phyloP scores from a whole-genome alignment of 208 protist genomes.

The Crithidia mellificae region DNA sequence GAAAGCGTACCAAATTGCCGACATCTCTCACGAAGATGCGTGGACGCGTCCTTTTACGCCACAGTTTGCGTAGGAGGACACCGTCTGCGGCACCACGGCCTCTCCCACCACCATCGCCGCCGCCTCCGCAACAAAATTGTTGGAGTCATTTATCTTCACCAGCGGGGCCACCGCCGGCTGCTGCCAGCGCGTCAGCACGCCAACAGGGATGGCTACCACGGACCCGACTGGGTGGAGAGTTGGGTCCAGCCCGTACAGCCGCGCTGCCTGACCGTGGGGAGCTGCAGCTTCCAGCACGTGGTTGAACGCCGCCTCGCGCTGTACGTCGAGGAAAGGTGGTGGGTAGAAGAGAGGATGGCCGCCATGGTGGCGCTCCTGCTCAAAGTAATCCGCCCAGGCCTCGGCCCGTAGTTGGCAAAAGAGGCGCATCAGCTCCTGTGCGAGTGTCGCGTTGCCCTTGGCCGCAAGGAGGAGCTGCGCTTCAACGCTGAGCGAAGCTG shows the following conservation, averaged over 20 bases:
- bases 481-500: neutral
- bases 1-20: no score
- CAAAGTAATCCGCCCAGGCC: slow-evolving; percentile 69
- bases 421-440: slow-evolving; percentile 22
- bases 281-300: slow-evolving; percentile 43
- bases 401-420: slow-evolving; percentile 64
- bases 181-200: slow-evolving; percentile 31
- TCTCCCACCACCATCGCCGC: slow-evolving; percentile 19
- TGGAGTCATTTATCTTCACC: slow-evolving; percentile 43
- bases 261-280: slow-evolving; percentile 56
- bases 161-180: slow-evolving; percentile 25
- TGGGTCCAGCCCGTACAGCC: slow-evolving; percentile 54
- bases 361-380: slow-evolving; percentile 41
- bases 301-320: slow-evolving; percentile 30
- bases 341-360: slow-evolving; percentile 48
- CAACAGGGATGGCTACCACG: slow-evolving; percentile 39
- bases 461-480: neutral
- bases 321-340: slow-evolving; percentile 33
- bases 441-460: slow-evolving; percentile 1
- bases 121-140: slow-evolving; percentile 52
- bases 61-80: slow-evolving; percentile 12
- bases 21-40: neutral
- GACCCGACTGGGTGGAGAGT: slow-evolving; percentile 47
- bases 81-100: slow-evolving; percentile 24
- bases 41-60: slow-evolving; percentile 8